phyloP scores from a whole-genome alignment of 2,329 filamentous ascomycete genomes.

The Beauveria caledonica region DNA sequence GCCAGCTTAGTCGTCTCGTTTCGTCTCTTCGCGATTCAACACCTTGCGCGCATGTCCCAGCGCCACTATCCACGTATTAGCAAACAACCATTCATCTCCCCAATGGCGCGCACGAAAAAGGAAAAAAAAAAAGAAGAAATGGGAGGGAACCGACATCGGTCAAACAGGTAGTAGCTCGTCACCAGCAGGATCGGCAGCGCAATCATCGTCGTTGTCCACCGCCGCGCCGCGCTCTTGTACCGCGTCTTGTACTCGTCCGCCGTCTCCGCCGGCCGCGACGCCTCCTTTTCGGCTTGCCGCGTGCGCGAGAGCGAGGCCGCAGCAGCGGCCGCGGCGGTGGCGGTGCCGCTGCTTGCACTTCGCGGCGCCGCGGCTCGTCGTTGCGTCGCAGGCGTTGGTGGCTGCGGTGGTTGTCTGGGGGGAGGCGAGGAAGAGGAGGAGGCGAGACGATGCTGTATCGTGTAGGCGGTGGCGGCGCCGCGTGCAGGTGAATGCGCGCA shows the following conservation, averaged over 20 bases:
- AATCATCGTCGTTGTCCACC: slow-evolving; percentile 40
- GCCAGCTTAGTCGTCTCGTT: not conserved
- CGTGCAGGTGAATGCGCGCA: not conserved
- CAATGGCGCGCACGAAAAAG: not conserved
- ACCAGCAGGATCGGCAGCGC: slow-evolving; percentile 47
- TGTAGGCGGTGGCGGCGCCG: not conserved
- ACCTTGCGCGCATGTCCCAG: slow-evolving; percentile 23
- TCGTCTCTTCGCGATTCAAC: slow-evolving; percentile 10
- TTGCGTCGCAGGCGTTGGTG: not conserved
- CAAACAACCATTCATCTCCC: not conserved
- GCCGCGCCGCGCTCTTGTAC: slow-evolving; percentile 36
- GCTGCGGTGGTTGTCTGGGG: not conserved
- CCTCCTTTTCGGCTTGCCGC: slow-evolving; percentile 16
- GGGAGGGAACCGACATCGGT: slow-evolving; percentile 33
- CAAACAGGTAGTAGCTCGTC: slow-evolving; percentile 46
- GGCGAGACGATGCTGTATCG: not conserved
- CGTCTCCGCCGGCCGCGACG: slow-evolving; percentile 15
- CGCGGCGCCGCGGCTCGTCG: not conserved
- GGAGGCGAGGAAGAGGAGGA: not conserved
- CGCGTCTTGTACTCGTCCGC: slow-evolving; percentile 31
- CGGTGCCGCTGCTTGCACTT: slow-evolving; percentile 16
- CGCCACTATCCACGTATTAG: slow-evolving; percentile 18
- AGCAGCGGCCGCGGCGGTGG: no score
- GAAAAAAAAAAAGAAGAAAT: not conserved
- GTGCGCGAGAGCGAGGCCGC: slow-evolving; percentile 9